A percentile compares a stretch with the other conserved stretches of the same genome.
phyloP scores from a whole-genome alignment of 83 land plant genomes.

The Picea abies region DNA sequence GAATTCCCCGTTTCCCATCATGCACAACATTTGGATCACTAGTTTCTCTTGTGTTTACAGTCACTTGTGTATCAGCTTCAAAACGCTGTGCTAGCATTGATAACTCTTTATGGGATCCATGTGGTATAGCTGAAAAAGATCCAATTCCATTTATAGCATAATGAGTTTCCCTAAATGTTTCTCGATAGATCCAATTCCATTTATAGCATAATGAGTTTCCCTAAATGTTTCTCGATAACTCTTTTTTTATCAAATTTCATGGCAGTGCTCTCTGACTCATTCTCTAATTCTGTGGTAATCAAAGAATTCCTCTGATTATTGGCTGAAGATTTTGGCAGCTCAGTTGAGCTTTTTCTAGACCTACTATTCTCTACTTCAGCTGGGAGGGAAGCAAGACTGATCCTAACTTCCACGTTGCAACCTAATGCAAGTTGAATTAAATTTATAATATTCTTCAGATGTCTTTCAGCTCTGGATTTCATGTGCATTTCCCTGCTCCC shows the following conservation, averaged over 20 bases:
- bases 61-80: not conserved
- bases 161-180: too few relatives aligned
- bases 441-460: slow-evolving; percentile 5
- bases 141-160: not conserved
- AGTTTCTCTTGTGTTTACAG: not conserved
- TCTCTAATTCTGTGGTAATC: not conserved
- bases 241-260: not conserved
- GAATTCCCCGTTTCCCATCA: not conserved
- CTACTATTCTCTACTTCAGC: slow-evolving; percentile 6
- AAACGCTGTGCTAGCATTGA: not conserved
- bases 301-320: not conserved
- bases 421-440: slow-evolving; percentile 11
- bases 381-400: not conserved
- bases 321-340: slow-evolving; percentile 8
- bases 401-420: slow-evolving; percentile 19
- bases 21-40: not conserved
- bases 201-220: slow-evolving; percentile 2
- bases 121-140: slow-evolving; percentile 5
- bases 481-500: too few relatives aligned
- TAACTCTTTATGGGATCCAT: not conserved
- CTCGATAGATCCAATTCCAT: too few relatives aligned
- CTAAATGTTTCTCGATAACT: not conserved
- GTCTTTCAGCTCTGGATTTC: slow-evolving; percentile 14
- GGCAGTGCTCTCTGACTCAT: not conserved
- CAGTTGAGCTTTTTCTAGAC: slow-evolving; percentile 10